Base-by-base conservation (phyloP, 495 filamentous ascomycete species). In the Xylaria bambusicola region DNA sequence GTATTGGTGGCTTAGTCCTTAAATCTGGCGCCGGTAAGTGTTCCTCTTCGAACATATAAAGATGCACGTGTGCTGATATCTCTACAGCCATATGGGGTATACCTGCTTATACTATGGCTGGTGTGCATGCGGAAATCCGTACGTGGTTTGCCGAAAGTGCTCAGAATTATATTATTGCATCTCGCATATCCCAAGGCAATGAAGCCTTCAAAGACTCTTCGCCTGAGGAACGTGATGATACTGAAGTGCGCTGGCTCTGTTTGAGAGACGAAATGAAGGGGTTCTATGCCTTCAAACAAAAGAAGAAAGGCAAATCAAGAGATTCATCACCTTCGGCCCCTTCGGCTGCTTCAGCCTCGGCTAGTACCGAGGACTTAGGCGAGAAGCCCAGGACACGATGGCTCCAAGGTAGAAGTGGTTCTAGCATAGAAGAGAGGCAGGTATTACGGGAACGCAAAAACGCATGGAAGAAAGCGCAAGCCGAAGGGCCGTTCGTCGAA, bases 21-120 rank as follows among this genome's bases (percentile, higher is more conserved):
- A 93, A 93, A 63, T 86, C 88, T 1, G 76, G 79, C 35, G 86
- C 88, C 36, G 89, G 84, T 86, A 68, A 67, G 78, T 24, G 40
- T 55, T 50, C 9, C n/a, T 46, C 20, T 44, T 47, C 13, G 60
- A 2, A 10, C 31, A 20, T 12, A 26, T 12, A 7, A 17, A 29
- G 33, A 59, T 45, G 12, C 15, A 36, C 35, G 26, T 9, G 31
- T 33, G 26, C 64, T 73, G 33, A 65, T 49, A 51, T 7, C 12
- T 17, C 23, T 13, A 38, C 59, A 80, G 72, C 75, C 0, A 52
- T 90, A 13, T 90, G 84, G 80, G 81, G 83, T 0, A 66, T 93
- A 13, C 86, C 86, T 0, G 89, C 86, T 5, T 92, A 92, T 62
- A 81, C 88, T 3, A 83, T 91, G 75, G 84, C 86, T 56, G 91